Conservation (phyloP, 2,329 filamentous ascomycete genomes). For the Phyllosticta paracitricarpa region DNA sequence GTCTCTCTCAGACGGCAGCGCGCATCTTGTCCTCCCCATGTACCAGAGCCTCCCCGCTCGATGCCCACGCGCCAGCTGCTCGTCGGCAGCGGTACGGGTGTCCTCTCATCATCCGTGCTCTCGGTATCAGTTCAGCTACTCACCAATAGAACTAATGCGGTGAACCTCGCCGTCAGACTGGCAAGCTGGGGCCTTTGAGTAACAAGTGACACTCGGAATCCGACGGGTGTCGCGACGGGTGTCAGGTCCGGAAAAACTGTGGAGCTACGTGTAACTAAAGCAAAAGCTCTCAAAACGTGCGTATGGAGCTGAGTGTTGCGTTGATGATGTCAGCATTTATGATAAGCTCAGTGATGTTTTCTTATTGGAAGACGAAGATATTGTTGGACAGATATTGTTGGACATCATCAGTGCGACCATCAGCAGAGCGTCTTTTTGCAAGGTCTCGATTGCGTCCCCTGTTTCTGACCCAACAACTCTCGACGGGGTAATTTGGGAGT, state of each 20-base stretch:
- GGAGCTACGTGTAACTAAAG: neutral
- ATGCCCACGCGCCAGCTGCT: neutral
- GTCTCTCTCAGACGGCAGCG: neutral
- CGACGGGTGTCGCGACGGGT: neutral
- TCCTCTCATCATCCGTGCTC: neutral
- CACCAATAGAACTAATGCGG: neutral
- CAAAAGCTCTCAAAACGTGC: neutral
- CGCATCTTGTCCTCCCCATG: neutral
- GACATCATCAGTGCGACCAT: neutral
- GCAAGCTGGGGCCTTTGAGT: neutral
- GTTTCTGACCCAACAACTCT: neutral
- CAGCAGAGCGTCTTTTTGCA: neutral
- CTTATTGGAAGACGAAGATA: neutral
- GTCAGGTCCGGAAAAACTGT: neutral
- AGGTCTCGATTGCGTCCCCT: neutral
- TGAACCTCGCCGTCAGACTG: neutral
- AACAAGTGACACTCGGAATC: neutral
- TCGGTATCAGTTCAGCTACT: neutral
- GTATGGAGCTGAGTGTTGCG: neutral
- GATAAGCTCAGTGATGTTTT: neutral
- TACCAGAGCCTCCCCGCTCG: neutral
- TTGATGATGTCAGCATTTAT: neutral
- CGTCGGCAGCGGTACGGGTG: neutral
- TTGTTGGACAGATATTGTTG: neutral
- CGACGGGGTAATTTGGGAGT: neutral